Evolutionary conservation across 306 rosid genomes (phyloP).

Genomic region (Urtica urens): DNA sequence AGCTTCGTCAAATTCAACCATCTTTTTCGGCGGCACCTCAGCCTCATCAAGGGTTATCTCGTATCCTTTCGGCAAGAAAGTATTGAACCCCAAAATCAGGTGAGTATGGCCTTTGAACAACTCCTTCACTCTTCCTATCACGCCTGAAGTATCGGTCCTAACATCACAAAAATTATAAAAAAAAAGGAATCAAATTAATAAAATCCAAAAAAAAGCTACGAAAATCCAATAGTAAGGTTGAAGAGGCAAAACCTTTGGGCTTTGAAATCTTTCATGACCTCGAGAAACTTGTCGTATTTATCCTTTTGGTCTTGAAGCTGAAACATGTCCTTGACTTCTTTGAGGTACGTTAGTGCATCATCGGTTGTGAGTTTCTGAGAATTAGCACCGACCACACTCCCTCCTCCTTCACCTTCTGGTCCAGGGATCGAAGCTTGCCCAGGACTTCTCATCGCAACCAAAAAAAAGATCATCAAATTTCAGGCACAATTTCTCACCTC

Average conservation of each 20-base stretch:
- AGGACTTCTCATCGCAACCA: constrained; percentile 33
- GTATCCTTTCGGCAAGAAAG: constrained; percentile 92
- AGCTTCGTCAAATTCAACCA: constrained; percentile 93
- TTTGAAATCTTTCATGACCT: constrained; percentile 96
- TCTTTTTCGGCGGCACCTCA: constrained; percentile 70
- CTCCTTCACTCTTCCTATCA: constrained; percentile 89
- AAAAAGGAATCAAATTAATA: neutral
- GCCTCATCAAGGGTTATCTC: constrained; percentile 87
- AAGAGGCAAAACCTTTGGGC: constrained; percentile 60
- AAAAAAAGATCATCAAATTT: constrained; percentile 15
- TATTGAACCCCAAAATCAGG: constrained; percentile 90
- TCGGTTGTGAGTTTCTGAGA: constrained; percentile 65
- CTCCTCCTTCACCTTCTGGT: constrained; percentile 35
- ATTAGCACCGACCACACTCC: constrained; percentile 31
- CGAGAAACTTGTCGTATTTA: constrained; percentile 73
- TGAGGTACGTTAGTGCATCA: constrained; percentile 73
- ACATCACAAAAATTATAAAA: no score
- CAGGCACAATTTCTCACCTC: no score
- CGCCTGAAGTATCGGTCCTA: constrained; percentile 94
- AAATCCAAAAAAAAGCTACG: constrained; percentile 4
- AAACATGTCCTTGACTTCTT: constrained; percentile 82
- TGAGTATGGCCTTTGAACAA: constrained; percentile 84
- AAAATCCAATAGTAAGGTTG: constrained; percentile 8
- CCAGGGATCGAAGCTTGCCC: constrained; percentile 53
- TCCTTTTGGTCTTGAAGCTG: constrained; percentile 74